Evolutionary conservation across 2,329 filamentous ascomycete species (phyloP).

Genomic region (Neodidymelliopsis sp.): DNA sequence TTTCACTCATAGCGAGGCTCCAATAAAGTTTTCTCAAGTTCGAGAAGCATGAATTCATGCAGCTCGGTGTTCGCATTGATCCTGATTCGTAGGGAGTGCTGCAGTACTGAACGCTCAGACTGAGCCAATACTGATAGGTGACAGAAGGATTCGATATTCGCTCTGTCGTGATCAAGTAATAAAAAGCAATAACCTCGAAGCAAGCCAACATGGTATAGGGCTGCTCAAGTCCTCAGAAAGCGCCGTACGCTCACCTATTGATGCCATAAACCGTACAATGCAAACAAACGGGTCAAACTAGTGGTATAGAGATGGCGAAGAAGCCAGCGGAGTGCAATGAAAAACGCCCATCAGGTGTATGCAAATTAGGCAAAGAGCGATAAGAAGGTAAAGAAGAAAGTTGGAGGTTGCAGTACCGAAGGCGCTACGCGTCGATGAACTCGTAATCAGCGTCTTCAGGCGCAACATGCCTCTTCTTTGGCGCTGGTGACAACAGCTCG

Average conservation of each 20-base stretch:
- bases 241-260: slow-evolving; percentile 52
- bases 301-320: slow-evolving; percentile 27
- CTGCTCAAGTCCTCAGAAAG: slow-evolving; percentile 54
- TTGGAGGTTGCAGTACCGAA: not conserved
- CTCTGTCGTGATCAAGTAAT: slow-evolving; percentile 16
- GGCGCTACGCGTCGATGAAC: slow-evolving; percentile 45
- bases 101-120: slow-evolving; percentile 20
- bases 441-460: slow-evolving; percentile 53
- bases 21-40: slow-evolving; percentile 21
- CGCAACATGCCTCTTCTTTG: slow-evolving; percentile 43
- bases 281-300: slow-evolving; percentile 30
- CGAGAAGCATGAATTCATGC: slow-evolving; percentile 46
- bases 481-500: slow-evolving; percentile 45
- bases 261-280: slow-evolving; percentile 49
- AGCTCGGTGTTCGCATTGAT: slow-evolving; percentile 24
- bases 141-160: slow-evolving; percentile 3
- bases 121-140: slow-evolving; percentile 25
- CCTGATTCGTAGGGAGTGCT: slow-evolving; percentile 18
- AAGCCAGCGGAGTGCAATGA: slow-evolving; percentile 26
- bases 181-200: slow-evolving; percentile 27
- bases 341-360: slow-evolving; percentile 35
- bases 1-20: too few species aligned
- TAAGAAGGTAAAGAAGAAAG: slow-evolving; percentile 13
- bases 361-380: slow-evolving; percentile 29
- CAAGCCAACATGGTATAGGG: slow-evolving; percentile 44